These are phyloP conservation scores for Perkinsus olseni DNA, from an alignment of 169 alveolate genomes.

Conservation along the genomic window DNA sequence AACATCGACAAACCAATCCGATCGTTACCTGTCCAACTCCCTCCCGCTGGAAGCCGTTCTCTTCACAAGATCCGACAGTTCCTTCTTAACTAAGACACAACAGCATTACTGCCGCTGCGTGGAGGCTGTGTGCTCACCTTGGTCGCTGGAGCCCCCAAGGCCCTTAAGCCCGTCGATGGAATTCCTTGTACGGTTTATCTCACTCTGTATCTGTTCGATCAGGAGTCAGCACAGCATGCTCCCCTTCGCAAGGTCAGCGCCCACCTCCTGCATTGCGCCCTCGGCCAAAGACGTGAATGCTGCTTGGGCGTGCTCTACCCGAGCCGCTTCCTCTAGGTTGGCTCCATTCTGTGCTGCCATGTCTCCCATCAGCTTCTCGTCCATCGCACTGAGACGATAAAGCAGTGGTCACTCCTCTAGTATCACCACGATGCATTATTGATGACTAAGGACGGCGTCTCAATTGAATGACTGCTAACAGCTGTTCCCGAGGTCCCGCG, in stretches of 20 bases:
- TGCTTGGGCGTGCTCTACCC: not conserved
- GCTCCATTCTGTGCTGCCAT: not conserved
- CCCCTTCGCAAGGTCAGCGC: not conserved
- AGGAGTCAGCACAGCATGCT: not conserved
- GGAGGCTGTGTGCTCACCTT: not conserved
- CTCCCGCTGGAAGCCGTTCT: not conserved
- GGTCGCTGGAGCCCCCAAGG: not conserved
- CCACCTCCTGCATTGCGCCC: not conserved
- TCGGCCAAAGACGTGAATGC: not conserved
- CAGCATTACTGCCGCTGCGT: not conserved
- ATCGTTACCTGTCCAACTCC: not conserved
- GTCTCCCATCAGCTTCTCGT: not conserved
- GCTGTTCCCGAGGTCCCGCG: no score
- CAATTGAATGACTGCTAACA: no score
- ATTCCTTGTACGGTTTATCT: not conserved
- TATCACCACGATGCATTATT: no score
- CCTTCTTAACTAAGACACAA: not conserved
- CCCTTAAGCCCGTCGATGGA: not conserved
- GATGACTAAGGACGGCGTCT: no score
- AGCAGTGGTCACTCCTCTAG: no score
- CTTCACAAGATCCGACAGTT: not conserved
- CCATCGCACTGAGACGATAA: not conserved
- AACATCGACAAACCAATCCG: not conserved
- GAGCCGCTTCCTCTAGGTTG: not conserved
- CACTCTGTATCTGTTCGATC: not conserved